These are phyloP conservation scores for Teunomyces atbi DNA, from an alignment of 805 yeast genomes.

Conservation along the genomic window DNA sequence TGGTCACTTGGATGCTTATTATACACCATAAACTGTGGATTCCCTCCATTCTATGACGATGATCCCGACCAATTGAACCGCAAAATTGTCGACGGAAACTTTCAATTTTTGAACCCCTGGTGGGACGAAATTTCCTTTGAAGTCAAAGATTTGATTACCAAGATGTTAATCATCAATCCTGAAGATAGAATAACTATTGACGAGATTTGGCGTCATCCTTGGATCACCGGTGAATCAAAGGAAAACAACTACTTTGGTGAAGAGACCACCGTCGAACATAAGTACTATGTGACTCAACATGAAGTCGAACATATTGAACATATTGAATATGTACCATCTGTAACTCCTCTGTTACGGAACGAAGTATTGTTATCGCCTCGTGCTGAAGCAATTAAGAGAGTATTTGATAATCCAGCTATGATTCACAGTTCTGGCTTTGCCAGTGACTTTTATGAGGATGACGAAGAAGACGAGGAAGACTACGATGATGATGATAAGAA, in stretches of 20 bases:
- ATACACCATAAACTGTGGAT: slow-evolving; percentile 68
- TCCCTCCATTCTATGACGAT: slow-evolving; percentile 76
- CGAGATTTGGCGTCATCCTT: slow-evolving; percentile 67
- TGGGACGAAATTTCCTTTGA: slow-evolving; percentile 79
- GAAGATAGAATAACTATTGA: slow-evolving; percentile 63
- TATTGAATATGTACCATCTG: not conserved
- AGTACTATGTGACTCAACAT: slow-evolving; percentile 4
- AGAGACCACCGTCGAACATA: slow-evolving; percentile 3
- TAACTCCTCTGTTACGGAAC: not conserved
- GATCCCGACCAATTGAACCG: slow-evolving; percentile 59
- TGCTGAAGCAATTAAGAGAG: slow-evolving; percentile 41
- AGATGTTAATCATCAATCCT: slow-evolving; percentile 69
- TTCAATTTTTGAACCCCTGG: slow-evolving; percentile 78
- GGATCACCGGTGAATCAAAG: slow-evolving; percentile 35
- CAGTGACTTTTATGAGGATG: slow-evolving; percentile 13
- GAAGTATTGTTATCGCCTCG: slow-evolving; percentile 26
- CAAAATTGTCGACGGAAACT: slow-evolving; percentile 71
- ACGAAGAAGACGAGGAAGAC: not conserved
- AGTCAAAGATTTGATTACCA: slow-evolving; percentile 66
- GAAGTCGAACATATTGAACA: slow-evolving; percentile 9
- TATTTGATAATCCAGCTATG: slow-evolving; percentile 46
- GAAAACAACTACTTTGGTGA: slow-evolving; percentile 5
- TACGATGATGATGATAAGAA: slow-evolving; percentile 11
- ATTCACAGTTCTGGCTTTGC: slow-evolving; percentile 7
- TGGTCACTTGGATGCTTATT: slow-evolving; percentile 75